Evolutionary conservation across 2,329 filamentous ascomycete species (phyloP).

Genomic region (Ilyonectria destructans): DNA sequence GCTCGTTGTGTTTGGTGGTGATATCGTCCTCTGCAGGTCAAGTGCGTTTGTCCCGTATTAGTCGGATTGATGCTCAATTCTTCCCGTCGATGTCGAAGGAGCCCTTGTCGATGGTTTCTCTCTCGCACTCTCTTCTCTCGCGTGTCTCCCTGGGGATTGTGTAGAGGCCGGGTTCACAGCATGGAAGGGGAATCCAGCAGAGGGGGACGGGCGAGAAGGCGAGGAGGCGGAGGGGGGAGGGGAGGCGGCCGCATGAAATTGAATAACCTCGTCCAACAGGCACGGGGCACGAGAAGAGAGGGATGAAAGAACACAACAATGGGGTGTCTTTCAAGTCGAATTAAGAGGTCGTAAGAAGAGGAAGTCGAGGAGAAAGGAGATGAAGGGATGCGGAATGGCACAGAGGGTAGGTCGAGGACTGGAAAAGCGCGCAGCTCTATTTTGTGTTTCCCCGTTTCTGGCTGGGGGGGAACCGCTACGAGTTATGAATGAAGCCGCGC

Average conservation of each 20-base stretch:
- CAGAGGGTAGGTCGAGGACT: conserved; percentile 11
- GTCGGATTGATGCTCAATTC: conserved; percentile 13
- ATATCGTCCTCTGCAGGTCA: conserved; percentile 4
- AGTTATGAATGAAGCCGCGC: conserved; percentile 48
- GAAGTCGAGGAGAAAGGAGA: conserved; percentile 20
- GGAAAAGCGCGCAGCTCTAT: conserved; percentile 50
- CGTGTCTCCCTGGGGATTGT: conserved; percentile 24
- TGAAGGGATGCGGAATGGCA: conserved; percentile 19
- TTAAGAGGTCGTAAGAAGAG: conserved; percentile 21
- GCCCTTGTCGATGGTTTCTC: conserved; percentile 3
- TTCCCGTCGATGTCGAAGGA: background rate
- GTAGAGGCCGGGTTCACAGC: conserved; percentile 28
- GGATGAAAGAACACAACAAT: conserved; percentile 27
- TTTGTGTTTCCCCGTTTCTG: conserved; percentile 41
- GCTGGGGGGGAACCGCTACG: conserved; percentile 40
- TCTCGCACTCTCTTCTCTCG: conserved; percentile 22
- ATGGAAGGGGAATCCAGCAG: conserved; percentile 27
- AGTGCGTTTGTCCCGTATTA: conserved; percentile 10
- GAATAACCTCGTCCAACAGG: conserved; percentile 17
- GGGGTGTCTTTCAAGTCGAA: conserved; percentile 18
- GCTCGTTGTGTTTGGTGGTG: conserved; percentile 23
- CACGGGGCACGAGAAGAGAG: conserved; percentile 15
- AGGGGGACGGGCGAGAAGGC: conserved; percentile 38
- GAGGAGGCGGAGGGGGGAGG: conserved; percentile 32
- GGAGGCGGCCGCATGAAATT: conserved; percentile 45